Evolutionary conservation across 2,329 filamentous ascomycete genomes (phyloP), one percentile per base, ranked within the genome.

Genomic region (Nemania serpens): DNA sequence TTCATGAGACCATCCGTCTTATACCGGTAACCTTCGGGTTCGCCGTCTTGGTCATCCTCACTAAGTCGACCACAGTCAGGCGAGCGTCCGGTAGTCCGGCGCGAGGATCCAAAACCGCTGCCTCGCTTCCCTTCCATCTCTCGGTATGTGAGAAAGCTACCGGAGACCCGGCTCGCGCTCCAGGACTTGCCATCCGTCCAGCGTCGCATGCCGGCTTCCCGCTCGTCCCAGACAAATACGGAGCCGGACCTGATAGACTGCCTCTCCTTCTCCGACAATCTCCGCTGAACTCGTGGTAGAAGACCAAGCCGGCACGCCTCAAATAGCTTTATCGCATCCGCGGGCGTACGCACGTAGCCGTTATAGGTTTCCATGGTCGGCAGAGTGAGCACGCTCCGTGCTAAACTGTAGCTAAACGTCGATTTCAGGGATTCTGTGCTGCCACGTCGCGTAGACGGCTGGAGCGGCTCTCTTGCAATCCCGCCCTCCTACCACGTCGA

Each of bases 111-210:
- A 73, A 93, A 93, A 65, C 84, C 85, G 61, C 91, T 91, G 55
- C 93, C 93, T 64, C 95, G 86, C 82, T 98, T 98, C 76, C 95
- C 95, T 77, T 99, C 95, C 95, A 99, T 99, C 75, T 99, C 95
- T 41, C 95, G 85, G 74, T 99, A 99, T 7, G 95, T 98, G 62
- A 99, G 78, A 75, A 99, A 99, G 79, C 95, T 98, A 53, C 95
- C 95, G 0, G 94, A 98, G 0, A 99, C 95, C 64, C 95, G 87
- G 78, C 94, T 98, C 36, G 95, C 95, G 73, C 94, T 98, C 95
- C 95, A 99, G 37, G 94, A 98, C 76, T 99, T 99, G 58, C 95
- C 95, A 71, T 99, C 95, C 0, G 95, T 99, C 95, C 95, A 99
- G 76, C 95, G 84, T 72, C 95, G 86, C 95, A 99, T 99, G 68